Base-by-base conservation (phyloP, 1,139 yeast genomes). In the Yamadazyma diddensiae region DNA sequence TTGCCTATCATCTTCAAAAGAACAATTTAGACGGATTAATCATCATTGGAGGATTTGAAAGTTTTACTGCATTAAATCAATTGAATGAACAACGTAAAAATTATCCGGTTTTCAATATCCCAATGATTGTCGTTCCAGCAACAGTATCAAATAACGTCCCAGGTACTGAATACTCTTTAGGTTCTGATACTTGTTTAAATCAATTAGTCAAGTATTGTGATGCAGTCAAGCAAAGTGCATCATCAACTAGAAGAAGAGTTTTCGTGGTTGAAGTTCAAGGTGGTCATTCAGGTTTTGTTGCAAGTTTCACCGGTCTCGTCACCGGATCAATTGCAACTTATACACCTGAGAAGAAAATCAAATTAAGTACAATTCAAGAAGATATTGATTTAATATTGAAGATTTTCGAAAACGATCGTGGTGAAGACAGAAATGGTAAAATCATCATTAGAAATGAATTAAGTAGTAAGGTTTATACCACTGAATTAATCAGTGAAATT, bases 31-130 rank as follows among this genome's bases (percentile, higher is more conserved):
- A 90, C 47, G 98, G 97, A 15, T 72, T 92, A 48, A 70, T 92
- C 38, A 76, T 92, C 29, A 81, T 92, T 47, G 98, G 98, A 47
- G 98, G 98, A 1, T 92, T 90, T 58, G 98, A 92, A 65, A 95
- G 94, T 6, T 92, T 82, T 62, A 72, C 78, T 14, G 80, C 97
- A 4, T 73, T 92, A 46, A 77, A 86, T 47, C 88, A 87, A 62
- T 73, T 92, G 46, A 80, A 85, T 48, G 65, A 67, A 45, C 85
- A 92, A 19, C 76, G 94, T 55, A 55, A 57, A 24, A 70, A 77
- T 38, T 92, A 86, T 59, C 95, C 97, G 15, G 82, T 94, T 13
- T 86, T 92, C 69, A 78, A 90, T 54, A 87, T 92, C 46, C 98
- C 98, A 41, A 82, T 88, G 83, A 84, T 85, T 30, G 82, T 88